phyloP scores from a whole-genome alignment of 2,329 filamentous ascomycete genomes.

The Beauveria rudraprayagi region DNA sequence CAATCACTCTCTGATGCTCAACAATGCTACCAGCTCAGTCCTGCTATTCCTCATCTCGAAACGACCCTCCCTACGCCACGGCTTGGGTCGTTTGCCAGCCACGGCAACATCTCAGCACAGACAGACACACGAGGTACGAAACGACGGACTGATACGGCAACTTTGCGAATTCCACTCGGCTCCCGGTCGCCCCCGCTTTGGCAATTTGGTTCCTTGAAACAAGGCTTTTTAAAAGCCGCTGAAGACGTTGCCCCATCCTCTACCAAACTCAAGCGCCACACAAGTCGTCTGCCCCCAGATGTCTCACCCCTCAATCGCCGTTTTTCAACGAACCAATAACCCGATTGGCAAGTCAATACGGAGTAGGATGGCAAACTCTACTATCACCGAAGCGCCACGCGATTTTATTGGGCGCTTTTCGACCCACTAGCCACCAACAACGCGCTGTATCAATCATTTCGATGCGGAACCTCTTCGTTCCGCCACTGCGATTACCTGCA shows the following conservation, averaged over 20 bases:
- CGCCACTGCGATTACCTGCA: neutral
- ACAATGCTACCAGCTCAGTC: neutral
- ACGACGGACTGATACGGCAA: neutral
- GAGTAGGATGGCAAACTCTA: neutral
- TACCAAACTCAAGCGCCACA: neutral
- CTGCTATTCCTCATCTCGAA: no score
- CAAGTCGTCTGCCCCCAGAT: neutral
- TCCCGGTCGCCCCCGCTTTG: neutral
- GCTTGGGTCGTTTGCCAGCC: neutral
- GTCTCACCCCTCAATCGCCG: neutral
- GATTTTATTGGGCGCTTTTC: neutral
- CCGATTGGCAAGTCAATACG: neutral
- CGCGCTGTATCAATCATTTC: neutral
- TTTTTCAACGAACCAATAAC: neutral
- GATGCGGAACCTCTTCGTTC: neutral
- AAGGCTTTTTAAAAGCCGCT: neutral
- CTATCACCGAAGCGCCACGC: neutral
- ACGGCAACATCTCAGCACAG: neutral
- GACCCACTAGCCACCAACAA: neutral
- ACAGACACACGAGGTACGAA: neutral
- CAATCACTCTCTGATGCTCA: neutral
- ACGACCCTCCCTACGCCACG: neutral
- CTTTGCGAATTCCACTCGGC: neutral
- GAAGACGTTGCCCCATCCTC: neutral
- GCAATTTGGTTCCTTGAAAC: neutral